These are phyloP conservation scores for Chamaenerion angustifolium DNA, from an alignment of 345 rosid species.

Conservation along the genomic window DNA sequence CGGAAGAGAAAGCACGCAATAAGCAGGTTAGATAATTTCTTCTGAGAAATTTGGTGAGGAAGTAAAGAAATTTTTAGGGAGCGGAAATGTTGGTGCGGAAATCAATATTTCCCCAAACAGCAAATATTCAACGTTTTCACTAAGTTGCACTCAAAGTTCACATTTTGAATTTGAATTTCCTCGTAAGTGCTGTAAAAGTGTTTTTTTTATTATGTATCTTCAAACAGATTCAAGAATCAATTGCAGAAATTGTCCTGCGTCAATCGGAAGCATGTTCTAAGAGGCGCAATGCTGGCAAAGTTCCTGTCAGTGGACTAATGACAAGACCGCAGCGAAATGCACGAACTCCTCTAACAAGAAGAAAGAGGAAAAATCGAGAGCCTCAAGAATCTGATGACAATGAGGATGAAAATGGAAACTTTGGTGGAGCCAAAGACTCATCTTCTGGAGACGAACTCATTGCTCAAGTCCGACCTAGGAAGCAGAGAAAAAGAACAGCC, in stretches of 20 bases:
- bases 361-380: constrained; percentile 43
- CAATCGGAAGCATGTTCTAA: constrained; percentile 71
- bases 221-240: constrained; percentile 74
- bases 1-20: constrained; percentile 73
- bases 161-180: no score
- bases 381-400: constrained; percentile 51
- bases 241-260: constrained; percentile 64
- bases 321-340: constrained; percentile 42
- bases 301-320: constrained; percentile 18
- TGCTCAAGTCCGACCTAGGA: constrained; percentile 34
- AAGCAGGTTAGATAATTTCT: constrained; percentile 47
- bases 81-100: neutral
- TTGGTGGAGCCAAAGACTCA: constrained; percentile 43
- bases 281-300: constrained; percentile 51
- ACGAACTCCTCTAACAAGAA: constrained; percentile 32
- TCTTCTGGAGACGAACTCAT: constrained; percentile 63
- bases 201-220: no score
- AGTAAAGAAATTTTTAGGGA: neutral
- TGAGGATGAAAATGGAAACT: constrained; percentile 56
- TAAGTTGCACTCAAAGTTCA: no score
- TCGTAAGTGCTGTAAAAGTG: no score
- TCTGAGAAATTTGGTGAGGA: no score
- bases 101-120: neutral
- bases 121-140: no score
- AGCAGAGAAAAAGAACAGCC: constrained; percentile 36